These are phyloP conservation scores for Diplotaxis tenuifolia DNA, from an alignment of 345 rosid genomes.

Conservation along the genomic window DNA sequence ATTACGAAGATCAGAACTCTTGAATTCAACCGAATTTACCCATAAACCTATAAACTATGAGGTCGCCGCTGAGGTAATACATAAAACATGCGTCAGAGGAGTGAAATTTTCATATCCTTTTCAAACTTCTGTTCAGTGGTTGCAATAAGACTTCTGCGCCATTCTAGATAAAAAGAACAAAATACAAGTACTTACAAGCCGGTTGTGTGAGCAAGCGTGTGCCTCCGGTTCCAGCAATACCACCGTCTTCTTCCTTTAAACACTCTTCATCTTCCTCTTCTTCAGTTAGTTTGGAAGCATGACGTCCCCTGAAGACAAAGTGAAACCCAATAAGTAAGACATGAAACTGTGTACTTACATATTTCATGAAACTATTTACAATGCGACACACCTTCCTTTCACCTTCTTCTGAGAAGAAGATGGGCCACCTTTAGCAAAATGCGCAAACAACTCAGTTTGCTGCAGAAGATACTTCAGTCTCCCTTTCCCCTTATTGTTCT, in stretches of 20 bases:
- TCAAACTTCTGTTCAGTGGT: background rate
- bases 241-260: slow-evolving; percentile 95
- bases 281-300: slow-evolving; percentile 93
- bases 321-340: slow-evolving; percentile 6
- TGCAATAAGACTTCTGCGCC: background rate
- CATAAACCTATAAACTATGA: slow-evolving; percentile 3
- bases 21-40: background rate
- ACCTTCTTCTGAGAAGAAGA: slow-evolving; percentile 67
- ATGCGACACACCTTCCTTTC: slow-evolving; percentile 73
- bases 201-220: slow-evolving; percentile 88
- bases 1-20: background rate
- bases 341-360: slow-evolving; percentile 1
- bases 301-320: slow-evolving; percentile 69
- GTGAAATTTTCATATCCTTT: background rate
- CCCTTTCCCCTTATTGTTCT: slow-evolving; percentile 91
- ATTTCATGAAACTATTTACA: background rate
- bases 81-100: slow-evolving; percentile 1
- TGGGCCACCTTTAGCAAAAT: slow-evolving; percentile 84
- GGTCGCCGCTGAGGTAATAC: background rate
- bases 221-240: slow-evolving; percentile 63
- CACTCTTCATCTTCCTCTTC: slow-evolving; percentile 99
- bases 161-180: background rate
- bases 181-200: slow-evolving; percentile 57
- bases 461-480: slow-evolving; percentile 84
- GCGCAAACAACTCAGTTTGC: slow-evolving; percentile 97